phyloP scores from a whole-genome alignment of 108 stramenopile genomes.

The Nannochloropsis granulata region DNA sequence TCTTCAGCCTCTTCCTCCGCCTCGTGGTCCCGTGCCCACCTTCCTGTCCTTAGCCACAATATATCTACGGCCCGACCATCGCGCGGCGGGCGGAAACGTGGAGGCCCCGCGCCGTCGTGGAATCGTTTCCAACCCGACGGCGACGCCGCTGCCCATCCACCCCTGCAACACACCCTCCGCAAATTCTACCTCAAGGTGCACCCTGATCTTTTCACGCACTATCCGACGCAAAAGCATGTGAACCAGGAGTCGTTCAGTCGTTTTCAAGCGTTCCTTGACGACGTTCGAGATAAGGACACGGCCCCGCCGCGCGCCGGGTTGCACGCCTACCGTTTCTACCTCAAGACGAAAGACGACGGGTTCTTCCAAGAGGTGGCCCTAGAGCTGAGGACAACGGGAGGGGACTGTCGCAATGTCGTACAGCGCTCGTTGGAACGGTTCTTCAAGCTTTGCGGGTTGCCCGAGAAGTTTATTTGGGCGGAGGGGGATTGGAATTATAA shows the following conservation, averaged over 20 bases:
- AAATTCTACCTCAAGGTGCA: neutral
- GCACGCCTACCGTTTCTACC: neutral
- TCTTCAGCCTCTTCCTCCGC: neutral
- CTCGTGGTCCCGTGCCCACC: neutral
- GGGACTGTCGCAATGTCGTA: neutral
- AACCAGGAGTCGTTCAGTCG: neutral
- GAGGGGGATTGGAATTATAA: neutral
- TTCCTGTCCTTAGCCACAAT: neutral
- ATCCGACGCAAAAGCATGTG: neutral
- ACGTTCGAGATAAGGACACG: neutral
- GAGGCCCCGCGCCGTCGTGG: neutral
- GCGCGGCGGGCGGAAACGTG: neutral
- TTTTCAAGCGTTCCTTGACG: neutral
- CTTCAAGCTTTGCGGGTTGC: neutral
- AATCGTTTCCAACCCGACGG: neutral
- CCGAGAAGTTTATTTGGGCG: neutral
- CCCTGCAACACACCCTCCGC: neutral
- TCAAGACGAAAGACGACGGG: neutral
- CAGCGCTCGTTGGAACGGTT: neutral
- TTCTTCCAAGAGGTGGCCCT: neutral
- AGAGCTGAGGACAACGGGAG: neutral
- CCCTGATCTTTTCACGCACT: neutral
- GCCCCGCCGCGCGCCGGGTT: neutral
- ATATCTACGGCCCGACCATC: neutral
- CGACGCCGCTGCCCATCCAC: neutral